These are phyloP conservation scores for Ophiostoma piceae DNA, from an alignment of 2,329 filamentous ascomycete species.

Conservation along the genomic window DNA sequence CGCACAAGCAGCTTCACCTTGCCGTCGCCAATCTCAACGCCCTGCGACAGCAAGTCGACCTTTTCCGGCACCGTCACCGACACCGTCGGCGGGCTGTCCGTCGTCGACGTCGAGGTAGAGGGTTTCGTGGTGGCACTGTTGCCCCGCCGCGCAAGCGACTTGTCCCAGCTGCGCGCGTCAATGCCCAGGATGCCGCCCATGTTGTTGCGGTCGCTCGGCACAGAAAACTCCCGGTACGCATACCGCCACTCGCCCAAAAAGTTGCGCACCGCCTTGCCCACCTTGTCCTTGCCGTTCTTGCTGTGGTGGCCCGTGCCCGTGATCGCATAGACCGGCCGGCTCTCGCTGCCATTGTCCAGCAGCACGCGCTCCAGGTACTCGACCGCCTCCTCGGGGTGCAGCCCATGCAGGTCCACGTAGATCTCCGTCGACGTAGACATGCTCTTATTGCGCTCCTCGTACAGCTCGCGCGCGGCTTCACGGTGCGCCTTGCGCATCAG, in stretches of 20 bases:
- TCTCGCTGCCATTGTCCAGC: slow-evolving; percentile 69
- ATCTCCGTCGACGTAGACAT: slow-evolving; percentile 52
- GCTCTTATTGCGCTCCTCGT: slow-evolving; percentile 82
- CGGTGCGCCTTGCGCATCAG: slow-evolving; percentile 95
- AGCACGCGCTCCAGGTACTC: slow-evolving; percentile 88
- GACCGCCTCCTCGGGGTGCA: slow-evolving; percentile 96
- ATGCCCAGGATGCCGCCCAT: slow-evolving; percentile 72
- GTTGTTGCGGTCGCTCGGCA: slow-evolving; percentile 81
- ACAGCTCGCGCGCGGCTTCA: slow-evolving; percentile 84
- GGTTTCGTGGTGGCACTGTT: background rate
- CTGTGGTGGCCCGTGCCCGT: slow-evolving; percentile 95
- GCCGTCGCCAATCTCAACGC: slow-evolving; percentile 62
- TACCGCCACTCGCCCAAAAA: slow-evolving; percentile 96
- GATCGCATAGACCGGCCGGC: slow-evolving; percentile 83
- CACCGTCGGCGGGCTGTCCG: background rate
- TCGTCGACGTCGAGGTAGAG: slow-evolving; percentile 30
- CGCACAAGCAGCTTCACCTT: slow-evolving; percentile 61
- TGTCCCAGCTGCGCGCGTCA: slow-evolving; percentile 63
- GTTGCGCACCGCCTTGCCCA: slow-evolving; percentile 84
- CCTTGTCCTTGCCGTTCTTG: slow-evolving; percentile 98
- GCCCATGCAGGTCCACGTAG: slow-evolving; percentile 93
- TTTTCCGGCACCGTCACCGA: slow-evolving; percentile 35
- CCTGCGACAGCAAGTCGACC: slow-evolving; percentile 57
- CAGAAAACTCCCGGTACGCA: slow-evolving; percentile 90
- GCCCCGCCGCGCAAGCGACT: slow-evolving; percentile 40